Base-by-base conservation (phyloP, 768 basidiomycete genomes). In the Rossbeevera mucosa region DNA sequence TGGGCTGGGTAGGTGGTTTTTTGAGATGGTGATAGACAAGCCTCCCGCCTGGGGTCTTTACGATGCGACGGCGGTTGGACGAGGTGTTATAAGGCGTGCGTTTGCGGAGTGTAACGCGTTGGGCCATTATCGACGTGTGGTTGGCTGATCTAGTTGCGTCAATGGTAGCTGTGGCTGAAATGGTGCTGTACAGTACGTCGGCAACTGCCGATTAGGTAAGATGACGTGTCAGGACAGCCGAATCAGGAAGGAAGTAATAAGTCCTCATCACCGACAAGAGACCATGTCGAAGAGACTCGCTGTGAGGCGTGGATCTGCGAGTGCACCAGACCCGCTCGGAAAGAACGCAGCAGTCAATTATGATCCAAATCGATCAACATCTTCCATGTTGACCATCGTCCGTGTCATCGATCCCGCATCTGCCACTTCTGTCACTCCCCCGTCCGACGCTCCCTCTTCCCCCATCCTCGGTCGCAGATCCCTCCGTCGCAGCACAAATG, bases 101-200 rank as follows among this genome's bases (percentile, higher is more conserved):
- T 77, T 96, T 99, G 79, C 96, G 89, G 78, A 99, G 92, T 66
- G 94, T 96, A 67, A 99, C 94, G 71, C 96, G 93, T 85, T 98
- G 95, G 75, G 92, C 93, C 95, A 97, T 97, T 75, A 46, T 64
- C 49, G 54, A 54, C 24, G 52, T 43, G 25, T 20, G 7, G 38
- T 26, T 51, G 48, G 28, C 41, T 52, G 29, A 36, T 45, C 28
- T 22, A 20, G 13, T 11, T 16, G n/a, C 22, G 33, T 36, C 8
- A 13, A 5, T 22, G 1, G 11, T 0, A 14, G 25, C 20, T 60
- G 63, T 64, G 63, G 63, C 63, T 64, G 62, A 47, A 44, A 13
- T 55, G 44, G 11, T 58, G 46, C 63, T 64, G 33, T 66, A 64
- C 52, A 64, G 59, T 5, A 1, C 31, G 24, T 58, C 63, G 63